phyloP scores from a whole-genome alignment of 352 stramenopile species.

The Globisporangium paddicum region DNA sequence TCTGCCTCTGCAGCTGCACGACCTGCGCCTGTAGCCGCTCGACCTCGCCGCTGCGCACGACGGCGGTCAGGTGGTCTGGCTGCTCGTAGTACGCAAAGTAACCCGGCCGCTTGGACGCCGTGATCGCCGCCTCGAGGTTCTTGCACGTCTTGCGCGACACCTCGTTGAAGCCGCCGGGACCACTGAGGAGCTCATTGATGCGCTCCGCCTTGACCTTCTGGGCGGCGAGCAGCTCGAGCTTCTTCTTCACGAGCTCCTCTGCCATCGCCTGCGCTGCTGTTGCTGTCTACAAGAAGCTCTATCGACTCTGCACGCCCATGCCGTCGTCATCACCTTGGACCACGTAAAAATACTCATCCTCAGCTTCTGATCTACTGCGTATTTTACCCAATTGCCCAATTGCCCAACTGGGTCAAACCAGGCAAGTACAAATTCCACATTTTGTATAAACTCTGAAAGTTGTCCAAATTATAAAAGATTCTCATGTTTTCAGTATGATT shows the following conservation, averaged over 20 bases:
- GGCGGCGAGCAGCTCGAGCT: conserved; percentile 63
- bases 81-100: conserved; percentile 75
- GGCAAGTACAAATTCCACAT: too few species aligned
- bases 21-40: conserved; percentile 55
- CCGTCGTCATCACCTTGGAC: background rate
- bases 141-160: conserved; percentile 71
- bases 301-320: background rate
- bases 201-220: conserved; percentile 60
- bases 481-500: too few species aligned
- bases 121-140: conserved; percentile 76
- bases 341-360: background rate
- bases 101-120: conserved; percentile 60
- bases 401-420: too few species aligned
- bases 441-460: too few species aligned
- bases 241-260: conserved; percentile 72
- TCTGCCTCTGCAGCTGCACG: conserved; percentile 61
- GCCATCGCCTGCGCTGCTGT: conserved; percentile 16
- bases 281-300: background rate
- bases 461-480: too few species aligned
- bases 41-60: conserved; percentile 52
- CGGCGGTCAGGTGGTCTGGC: conserved; percentile 47
- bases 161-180: conserved; percentile 68
- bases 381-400: too few species aligned
- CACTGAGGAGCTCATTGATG: conserved; percentile 55
- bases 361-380: conserved; percentile 2